Evolutionary conservation across 1,284 basidiomycete species (phyloP), one percentile per base, ranked within the genome.

Genomic region (Cutaneotrichosporon sp.): DNA sequence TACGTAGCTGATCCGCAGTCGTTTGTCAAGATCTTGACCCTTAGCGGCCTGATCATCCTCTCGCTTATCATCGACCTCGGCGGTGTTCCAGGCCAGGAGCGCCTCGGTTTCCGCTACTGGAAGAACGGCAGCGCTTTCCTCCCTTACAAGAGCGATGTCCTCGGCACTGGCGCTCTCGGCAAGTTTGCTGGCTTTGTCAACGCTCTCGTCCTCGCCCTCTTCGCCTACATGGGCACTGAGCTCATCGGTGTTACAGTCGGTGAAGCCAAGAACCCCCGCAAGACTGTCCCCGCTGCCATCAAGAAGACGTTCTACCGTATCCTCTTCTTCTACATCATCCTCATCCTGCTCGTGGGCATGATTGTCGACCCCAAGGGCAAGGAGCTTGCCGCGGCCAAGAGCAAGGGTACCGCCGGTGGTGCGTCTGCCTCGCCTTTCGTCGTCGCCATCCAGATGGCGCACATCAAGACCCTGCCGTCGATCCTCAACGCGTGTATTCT

Each of bases 371-470:
- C 75, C 50, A 56, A 49, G 21, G 58, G 58, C 2, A 11, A 80
- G 73, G 46, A 81, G 71, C 68, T 84, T 73, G 68, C 74, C 53
- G 58, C 69, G 76, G 80, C 70, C 18, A 86, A 86, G 8, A 87
- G 84, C 59, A 85, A 49, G 30, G 63, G 58, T 14, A 86, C 74
- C 7, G 69, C 72, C 1, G 72, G 78, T 40, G 87, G 87, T 59
- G 86, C 88, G 14, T 85, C 87, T 16, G 89, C 90, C 5, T 90
- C 88, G 56, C 90, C 90, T 0, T 91, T 91, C 75, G 88, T 91
- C 56, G 88, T 91, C 16, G 85, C 82, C 21, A 82, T 82, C 65
- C 56, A 69, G 30, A 59, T 70, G 6, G 80, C 81, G 7, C 76
- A 78, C 61, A 83, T 85, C 78, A 75, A 77, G 49, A 78, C 74